Conservation (phyloP, 495 filamentous ascomycete species). For the Trichoderma asperelloides region DNA sequence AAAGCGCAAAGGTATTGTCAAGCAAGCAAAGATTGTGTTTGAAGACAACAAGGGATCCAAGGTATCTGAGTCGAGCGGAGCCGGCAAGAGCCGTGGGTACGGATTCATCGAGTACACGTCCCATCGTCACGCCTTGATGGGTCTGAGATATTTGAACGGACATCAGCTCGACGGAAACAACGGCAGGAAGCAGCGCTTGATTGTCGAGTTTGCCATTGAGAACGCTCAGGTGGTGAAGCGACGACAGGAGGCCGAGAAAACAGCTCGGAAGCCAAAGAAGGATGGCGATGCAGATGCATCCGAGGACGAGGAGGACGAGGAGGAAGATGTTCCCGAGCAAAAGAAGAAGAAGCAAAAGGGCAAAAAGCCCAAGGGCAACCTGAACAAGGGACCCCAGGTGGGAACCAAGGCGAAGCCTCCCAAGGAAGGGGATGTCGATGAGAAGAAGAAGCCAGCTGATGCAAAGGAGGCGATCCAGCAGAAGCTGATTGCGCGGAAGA, state of each 20-base stretch:
- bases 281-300: constrained; percentile 9
- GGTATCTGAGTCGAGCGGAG: constrained; percentile 55
- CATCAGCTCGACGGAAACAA: constrained; percentile 48
- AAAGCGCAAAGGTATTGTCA: constrained; percentile 88
- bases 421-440: constrained; percentile 11
- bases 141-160: constrained; percentile 85
- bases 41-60: constrained; percentile 77
- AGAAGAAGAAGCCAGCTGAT: constrained; percentile 17
- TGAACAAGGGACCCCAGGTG: constrained; percentile 12
- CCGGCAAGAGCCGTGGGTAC: constrained; percentile 81
- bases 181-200: constrained; percentile 53
- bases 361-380: constrained; percentile 14
- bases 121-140: constrained; percentile 92
- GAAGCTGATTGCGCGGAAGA: constrained; percentile 40
- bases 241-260: constrained; percentile 57
- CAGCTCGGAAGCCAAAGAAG: constrained; percentile 21
- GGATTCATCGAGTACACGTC: constrained; percentile 96
- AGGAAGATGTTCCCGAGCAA: constrained; percentile 6
- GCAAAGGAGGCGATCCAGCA: constrained; percentile 32
- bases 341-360: constrained; percentile 16
- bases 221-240: constrained; percentile 88
- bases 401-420: constrained; percentile 2
- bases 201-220: constrained; percentile 98
- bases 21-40: constrained; percentile 89
- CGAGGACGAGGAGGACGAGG: constrained; percentile 9